Conservation (phyloP, 331 rosid species). For the Pyracantha coccinea region DNA sequence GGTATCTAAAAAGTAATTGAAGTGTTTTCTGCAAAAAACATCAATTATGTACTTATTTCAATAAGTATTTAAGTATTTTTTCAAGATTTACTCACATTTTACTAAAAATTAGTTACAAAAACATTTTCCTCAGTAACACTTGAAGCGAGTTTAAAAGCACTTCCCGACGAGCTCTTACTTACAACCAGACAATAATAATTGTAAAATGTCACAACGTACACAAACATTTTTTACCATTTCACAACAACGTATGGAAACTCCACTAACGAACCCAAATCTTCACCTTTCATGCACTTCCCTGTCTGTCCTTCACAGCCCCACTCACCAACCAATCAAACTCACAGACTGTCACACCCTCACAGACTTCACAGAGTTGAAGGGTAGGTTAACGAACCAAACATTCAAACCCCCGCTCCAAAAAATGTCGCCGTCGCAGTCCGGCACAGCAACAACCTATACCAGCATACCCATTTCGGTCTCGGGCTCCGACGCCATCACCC, state of each 20-base stretch:
- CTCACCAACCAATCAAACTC: conserved; percentile 3
- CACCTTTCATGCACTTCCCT: not conserved
- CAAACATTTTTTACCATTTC: too few relatives aligned
- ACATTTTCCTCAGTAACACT: fast-evolving
- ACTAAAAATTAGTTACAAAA: too few relatives aligned
- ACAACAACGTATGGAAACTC: too few relatives aligned
- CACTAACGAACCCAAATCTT: not conserved
- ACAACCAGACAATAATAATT: too few relatives aligned
- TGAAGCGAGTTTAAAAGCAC: too few relatives aligned
- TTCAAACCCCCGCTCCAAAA: not conserved
- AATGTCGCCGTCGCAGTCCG: not conserved
- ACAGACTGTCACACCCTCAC: not conserved
- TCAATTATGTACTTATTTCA: too few relatives aligned
- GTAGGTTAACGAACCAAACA: not conserved
- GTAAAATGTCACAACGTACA: too few relatives aligned
- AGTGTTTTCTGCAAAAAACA: fast-evolving
- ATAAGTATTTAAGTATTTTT: too few relatives aligned
- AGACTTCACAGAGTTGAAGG: not conserved
- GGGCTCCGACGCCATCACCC: conserved; percentile 5
- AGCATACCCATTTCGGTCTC: conserved; percentile 8
- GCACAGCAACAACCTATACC: not conserved
- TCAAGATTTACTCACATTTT: too few relatives aligned
- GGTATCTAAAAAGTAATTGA: fast-evolving
- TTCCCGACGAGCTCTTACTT: fast-evolving
- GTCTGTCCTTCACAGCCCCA: not conserved